These are phyloP conservation scores for Acanthamoeba rhysodes DNA, from an alignment of 208 protist species.

Conservation along the genomic window DNA sequence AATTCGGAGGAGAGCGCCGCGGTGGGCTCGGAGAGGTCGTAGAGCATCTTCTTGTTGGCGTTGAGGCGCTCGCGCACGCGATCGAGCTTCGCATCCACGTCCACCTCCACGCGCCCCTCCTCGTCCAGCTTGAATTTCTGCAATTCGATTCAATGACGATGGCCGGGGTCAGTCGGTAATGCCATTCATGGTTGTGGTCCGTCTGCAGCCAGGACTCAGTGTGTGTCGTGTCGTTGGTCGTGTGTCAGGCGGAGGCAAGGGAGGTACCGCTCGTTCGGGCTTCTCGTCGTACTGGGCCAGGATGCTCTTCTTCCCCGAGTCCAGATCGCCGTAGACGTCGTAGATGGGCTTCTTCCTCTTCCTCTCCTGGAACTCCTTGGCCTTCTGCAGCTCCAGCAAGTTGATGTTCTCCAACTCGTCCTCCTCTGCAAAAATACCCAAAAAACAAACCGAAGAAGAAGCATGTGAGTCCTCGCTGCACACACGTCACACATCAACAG, in stretches of 20 bases:
- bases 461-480: too few relatives aligned
- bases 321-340: conserved; percentile 69
- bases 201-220: too few relatives aligned
- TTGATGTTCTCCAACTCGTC: conserved; percentile 73
- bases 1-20: conserved; percentile 28
- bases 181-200: too few relatives aligned
- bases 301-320: conserved; percentile 62
- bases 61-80: conserved; percentile 51
- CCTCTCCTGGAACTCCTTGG: conserved; percentile 15
- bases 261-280: conserved; percentile 27
- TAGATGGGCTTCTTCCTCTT: conserved; percentile 81
- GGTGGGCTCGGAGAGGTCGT: conserved; percentile 32
- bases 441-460: not conserved
- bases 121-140: conserved; percentile 62
- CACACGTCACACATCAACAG: too few relatives aligned
- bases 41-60: conserved; percentile 52
- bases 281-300: conserved; percentile 74
- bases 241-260: not conserved
- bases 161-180: too few relatives aligned
- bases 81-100: conserved; percentile 30
- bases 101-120: not conserved
- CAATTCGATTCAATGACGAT: too few relatives aligned
- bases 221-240: too few relatives aligned
- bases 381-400: conserved; percentile 53
- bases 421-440: conserved; percentile 62